Base-by-base conservation (phyloP, 805 yeast species). In the Wickerhamomyces bisporus region DNA sequence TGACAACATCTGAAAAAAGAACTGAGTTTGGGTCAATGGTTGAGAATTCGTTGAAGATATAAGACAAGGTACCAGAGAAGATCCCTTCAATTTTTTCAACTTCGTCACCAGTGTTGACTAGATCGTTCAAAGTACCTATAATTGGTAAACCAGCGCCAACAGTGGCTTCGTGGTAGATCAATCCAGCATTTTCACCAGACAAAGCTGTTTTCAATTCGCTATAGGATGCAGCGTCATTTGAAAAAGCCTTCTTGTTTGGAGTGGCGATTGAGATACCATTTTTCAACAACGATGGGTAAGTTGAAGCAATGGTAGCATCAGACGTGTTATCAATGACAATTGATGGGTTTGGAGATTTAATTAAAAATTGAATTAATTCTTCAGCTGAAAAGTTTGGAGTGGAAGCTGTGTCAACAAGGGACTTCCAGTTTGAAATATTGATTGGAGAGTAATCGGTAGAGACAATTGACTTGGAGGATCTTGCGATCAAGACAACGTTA, bases 111-210 rank as follows among this genome's bases (percentile, higher is more conserved):
- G 98, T 93, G 44, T 77, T 75, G 30, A 93, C 72, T 65, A 91
- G 73, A 61, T 93, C 98, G 57, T 80, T 85, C 56, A 93, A 69
- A 36, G 96, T 84, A 34, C 87, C 81, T 53, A 93, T 81, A 45
- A 93, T 79, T 43, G 99, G 99, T 61, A 93, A 73, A 41, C 98
- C 99, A 30, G 99, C 99, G 58, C 98, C 98, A 42, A 93, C 98
- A 7, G 97, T 87, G 35, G 98, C 95, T 71, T 93, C 99, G 58
- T 93, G 98, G 71, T 88, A 91, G 32, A 88, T 95, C 46, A 91
- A 71, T 35, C 79, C 80, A 32, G 73, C 70, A 26, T 69, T 66
- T 33, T 74, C 70, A 28, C 67, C 64, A 27, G 69, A 4, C 20
- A 30, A 71, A 26, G 83, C 73, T 36, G 64, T 62, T 26, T 61